These are phyloP conservation scores for Colletotrichum spaethianum DNA, from an alignment of 2,329 filamentous ascomycete genomes.

Conservation along the genomic window DNA sequence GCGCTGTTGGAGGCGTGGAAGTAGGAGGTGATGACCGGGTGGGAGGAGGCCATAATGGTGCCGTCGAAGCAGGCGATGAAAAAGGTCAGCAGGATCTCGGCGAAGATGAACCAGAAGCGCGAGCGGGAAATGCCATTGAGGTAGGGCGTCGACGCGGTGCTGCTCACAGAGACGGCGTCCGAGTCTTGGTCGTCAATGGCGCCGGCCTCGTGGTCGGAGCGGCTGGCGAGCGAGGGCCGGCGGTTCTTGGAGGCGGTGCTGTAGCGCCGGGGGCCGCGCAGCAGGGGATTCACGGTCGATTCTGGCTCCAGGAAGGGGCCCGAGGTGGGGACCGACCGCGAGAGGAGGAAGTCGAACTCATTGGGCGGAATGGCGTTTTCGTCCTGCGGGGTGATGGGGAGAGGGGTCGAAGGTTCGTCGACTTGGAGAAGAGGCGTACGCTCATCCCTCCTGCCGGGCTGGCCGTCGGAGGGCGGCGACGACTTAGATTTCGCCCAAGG, in stretches of 20 bases:
- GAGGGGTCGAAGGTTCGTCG: conserved; percentile 29
- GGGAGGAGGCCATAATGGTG: conserved; percentile 85
- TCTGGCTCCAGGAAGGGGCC: conserved; percentile 59
- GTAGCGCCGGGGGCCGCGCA: conserved; percentile 52
- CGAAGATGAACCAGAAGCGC: conserved; percentile 75
- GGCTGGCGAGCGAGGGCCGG: conserved; percentile 28
- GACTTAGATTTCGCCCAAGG: not conserved
- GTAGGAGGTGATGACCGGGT: conserved; percentile 86
- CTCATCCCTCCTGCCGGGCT: conserved; percentile 3
- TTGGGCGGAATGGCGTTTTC: conserved; percentile 50
- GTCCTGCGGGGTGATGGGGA: conserved; percentile 40
- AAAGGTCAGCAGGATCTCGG: conserved; percentile 69
- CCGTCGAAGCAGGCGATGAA: conserved; percentile 79
- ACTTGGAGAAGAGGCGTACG: conserved; percentile 31
- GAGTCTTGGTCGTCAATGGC: not conserved
- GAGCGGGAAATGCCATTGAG: conserved; percentile 62
- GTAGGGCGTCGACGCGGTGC: conserved; percentile 48
- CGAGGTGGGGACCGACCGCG: conserved; percentile 56
- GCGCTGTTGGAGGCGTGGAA: conserved; percentile 84
- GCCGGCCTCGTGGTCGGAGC: conserved; percentile 21
- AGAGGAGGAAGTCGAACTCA: conserved; percentile 55
- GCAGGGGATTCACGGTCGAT: conserved; percentile 55
- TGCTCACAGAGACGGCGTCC: conserved; percentile 30
- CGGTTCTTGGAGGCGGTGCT: conserved; percentile 40
- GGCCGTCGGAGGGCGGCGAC: not conserved